Percentiles rank a stretch among this genome's conserved stretches.
These are phyloP conservation scores for Stagonosporopsis chrysanthemi DNA, from an alignment of 2,329 filamentous ascomycete species.

Conservation along the genomic window DNA sequence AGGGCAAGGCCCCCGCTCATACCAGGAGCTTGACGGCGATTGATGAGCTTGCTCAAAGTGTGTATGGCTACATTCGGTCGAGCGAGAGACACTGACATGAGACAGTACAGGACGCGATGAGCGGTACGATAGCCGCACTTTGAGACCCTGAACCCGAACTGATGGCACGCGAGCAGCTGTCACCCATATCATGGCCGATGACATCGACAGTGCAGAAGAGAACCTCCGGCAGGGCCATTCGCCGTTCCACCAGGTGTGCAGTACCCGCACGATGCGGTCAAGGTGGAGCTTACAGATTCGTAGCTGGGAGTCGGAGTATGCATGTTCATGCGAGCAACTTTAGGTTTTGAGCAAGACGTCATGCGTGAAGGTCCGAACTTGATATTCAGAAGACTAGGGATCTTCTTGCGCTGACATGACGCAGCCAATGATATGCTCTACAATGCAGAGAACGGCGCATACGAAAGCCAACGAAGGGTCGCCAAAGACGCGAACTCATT, in stretches of 20 bases:
- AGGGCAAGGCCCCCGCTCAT: conserved; percentile 49
- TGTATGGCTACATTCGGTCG: background rate
- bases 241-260: conserved; percentile 77
- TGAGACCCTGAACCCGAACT: conserved; percentile 26
- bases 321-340: conserved; percentile 82
- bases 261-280: conserved; percentile 1
- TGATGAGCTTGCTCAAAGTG: conserved; percentile 65
- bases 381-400: background rate
- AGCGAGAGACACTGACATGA: conserved; percentile 1
- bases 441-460: conserved; percentile 78
- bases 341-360: conserved; percentile 90
- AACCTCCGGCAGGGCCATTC: conserved; percentile 76
- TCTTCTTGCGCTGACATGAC: conserved; percentile 12
- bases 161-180: conserved; percentile 59
- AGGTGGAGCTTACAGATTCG: conserved; percentile 28
- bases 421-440: conserved; percentile 74
- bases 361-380: conserved; percentile 72
- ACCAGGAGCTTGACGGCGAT: conserved; percentile 65
- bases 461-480: conserved; percentile 77
- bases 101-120: conserved; percentile 57
- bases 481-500: conserved; percentile 67
- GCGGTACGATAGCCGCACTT: conserved; percentile 44
- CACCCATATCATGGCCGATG: conserved; percentile 83
- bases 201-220: conserved; percentile 82
- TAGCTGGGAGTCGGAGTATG: conserved; percentile 81